phyloP scores from a whole-genome alignment of 331 rosid species.

The Malus hybrid region DNA sequence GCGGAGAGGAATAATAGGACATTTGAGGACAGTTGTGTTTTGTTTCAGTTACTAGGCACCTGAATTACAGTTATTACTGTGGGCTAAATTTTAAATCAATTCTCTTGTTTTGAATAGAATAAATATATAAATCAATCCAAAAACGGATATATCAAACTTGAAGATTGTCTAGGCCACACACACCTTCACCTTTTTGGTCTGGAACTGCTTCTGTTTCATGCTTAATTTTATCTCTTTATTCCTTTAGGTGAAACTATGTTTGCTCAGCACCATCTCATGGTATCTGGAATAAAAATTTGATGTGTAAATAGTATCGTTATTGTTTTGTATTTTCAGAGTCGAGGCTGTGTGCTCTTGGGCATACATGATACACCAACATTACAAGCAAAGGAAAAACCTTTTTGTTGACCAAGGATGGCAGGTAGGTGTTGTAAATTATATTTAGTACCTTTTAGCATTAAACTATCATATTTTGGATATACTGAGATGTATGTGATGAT shows the following conservation, averaged over 20 bases:
- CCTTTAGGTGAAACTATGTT: background rate
- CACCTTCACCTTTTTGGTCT: background rate
- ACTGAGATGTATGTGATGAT: background rate
- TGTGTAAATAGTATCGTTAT: background rate
- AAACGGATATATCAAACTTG: background rate
- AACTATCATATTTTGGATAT: background rate
- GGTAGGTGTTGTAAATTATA: constrained; percentile 30
- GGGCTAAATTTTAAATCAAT: background rate
- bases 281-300: background rate
- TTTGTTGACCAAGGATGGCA: constrained; percentile 93
- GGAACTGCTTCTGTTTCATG: background rate
- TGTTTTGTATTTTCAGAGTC: constrained; percentile 53
- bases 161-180: background rate
- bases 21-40: background rate
- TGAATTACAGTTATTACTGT: too few relatives aligned
- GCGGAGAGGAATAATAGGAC: background rate
- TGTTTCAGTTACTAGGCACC: too few relatives aligned
- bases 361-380: constrained; percentile 85
- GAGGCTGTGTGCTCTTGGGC: constrained; percentile 84
- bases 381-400: constrained; percentile 65
- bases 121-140: background rate
- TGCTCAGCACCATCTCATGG: background rate
- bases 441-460: background rate
- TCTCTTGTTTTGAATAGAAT: background rate
- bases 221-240: background rate